Base-by-base conservation (phyloP, 495 filamentous ascomycete species). In the Penicillium ucsense region DNA sequence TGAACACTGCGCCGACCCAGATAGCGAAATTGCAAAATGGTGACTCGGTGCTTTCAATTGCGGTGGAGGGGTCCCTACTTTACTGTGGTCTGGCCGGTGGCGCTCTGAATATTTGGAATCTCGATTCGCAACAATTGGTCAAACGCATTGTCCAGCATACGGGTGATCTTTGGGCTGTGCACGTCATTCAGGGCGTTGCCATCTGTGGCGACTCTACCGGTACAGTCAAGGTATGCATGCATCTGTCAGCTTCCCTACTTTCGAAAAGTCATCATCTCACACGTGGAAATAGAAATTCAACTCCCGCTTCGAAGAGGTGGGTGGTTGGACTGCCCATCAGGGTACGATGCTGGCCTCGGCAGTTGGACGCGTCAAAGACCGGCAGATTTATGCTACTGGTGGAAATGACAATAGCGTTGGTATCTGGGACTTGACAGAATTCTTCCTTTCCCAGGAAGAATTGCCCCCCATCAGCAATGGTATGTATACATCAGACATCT, bases 51-150 rank as follows among this genome's bases (percentile, higher is more conserved):
- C 74, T 94, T 48, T 88, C 86, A 3, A 74, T 98, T 41, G 83
- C 85, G 3, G 71, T 89, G 0, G 89, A 95, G 51, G 89, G 88
- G 0, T 85, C 87, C 0, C 84, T 98, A 50, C 76, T 98, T 8
- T 97, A 96, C 59, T 86, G 84, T 52, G 92, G 92, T 48, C 80
- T 89, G 45, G 76, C 87, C 0, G 79, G 83, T n/a, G 92, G 92
- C n/a, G 81, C 94, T 37, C 76, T 98, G 44, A 90, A 95, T 60
- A 82, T 97, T 10, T 98, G 92, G 92, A 94, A 98, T 56, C 72
- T 97, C 9, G 92, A 98, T 60, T 96, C 92, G 2, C 80, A 83
- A 50, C 92, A 98, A 69, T 83, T 92, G 42, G 73, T 98, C 12
- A 77, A 91, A 46, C 86, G 82, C 6, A 81, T 96, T 53, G 86